Evolutionary conservation across 1,284 basidiomycete species (phyloP), one percentile per base, ranked within the genome.

Genomic region (Ganoderma leucocontextum): DNA sequence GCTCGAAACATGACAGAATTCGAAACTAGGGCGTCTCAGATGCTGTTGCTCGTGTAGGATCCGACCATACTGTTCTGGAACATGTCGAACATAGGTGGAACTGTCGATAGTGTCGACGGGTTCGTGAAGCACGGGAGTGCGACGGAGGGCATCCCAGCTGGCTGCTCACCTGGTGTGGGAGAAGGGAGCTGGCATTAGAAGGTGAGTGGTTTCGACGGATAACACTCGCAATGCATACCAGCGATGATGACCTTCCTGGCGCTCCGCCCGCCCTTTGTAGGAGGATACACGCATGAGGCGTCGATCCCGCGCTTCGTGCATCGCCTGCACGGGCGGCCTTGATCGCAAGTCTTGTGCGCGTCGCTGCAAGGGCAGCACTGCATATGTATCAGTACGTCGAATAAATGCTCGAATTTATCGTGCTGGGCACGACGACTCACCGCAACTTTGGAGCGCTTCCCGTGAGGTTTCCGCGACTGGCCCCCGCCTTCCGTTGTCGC

Each of bases 281-380:
- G 76, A 79, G 13, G 80, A 33, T 57, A 57, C 4, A 35, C 29
- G 33, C 53, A 57, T 4, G 29, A 35, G 2, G 53, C 33, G 33
- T 4, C 29, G 3, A 35, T 9, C 9, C 33, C 17, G 33, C 53
- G 53, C 53, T 36, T 57, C 17, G 33, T 57, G 35, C 53, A 57
- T n/a, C 53, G 29, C 13, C 8, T 33, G 53, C 53, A 57, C 15
- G 53, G 53, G 9, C 6, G 53, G 17, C 53, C 53, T 57, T 57
- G 25, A 15, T 57, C 33, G 53, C 53, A 57, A 5, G 53, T 33
- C 53, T 57, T 57, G 53, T 36, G 53, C 53, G 53, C 53, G 13
- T 57, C 33, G 53, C 33, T 19, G 53, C 53, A 57, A 29, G 25
- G 17, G 53, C 17, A 17, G 53, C 53, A 57, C 53, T 57, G 33